Conservation (phyloP, 345 rosid genomes). For the Salix purpurea region DNA sequence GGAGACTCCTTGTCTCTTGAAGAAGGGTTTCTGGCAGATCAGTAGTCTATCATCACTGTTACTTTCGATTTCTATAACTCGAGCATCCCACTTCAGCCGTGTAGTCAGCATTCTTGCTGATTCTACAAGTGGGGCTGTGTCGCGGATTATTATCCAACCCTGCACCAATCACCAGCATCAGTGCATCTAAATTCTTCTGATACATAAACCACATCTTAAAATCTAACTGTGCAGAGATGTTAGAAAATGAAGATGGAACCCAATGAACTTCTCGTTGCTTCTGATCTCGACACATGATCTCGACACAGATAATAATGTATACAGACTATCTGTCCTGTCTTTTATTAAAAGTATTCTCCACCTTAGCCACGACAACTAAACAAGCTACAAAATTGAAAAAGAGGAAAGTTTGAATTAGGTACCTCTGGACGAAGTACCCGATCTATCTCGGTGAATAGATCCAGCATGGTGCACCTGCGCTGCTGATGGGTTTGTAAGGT, state of each 20-base stretch:
- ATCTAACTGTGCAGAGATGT: not conserved
- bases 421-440: conserved; percentile 98
- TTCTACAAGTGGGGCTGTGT: conserved; percentile 66
- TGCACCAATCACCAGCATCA: conserved; percentile 28
- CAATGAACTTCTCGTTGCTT: not conserved
- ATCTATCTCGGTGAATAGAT: conserved; percentile 76
- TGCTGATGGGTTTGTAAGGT: conserved; percentile 51
- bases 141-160: conserved; percentile 97
- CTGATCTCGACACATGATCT: not conserved
- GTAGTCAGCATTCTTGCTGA: conserved; percentile 62
- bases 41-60: conserved; percentile 88
- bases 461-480: conserved; percentile 49
- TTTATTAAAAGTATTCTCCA: not conserved
- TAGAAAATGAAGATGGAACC: not conserved
- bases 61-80: conserved; percentile 77
- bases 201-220: not conserved
- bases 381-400: not conserved
- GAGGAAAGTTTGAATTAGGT: conserved; percentile 5
- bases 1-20: conserved; percentile 56
- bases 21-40: conserved; percentile 89
- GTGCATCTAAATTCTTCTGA: not conserved
- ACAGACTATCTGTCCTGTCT: not conserved
- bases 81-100: conserved; percentile 89
- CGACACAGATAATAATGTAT: not conserved
- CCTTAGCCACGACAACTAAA: not conserved